A percentile compares a stretch with the other conserved stretches of the same genome.
Conservation (phyloP, 202 grass and related monocot genomes). For the Schoenoplectus triqueter region DNA sequence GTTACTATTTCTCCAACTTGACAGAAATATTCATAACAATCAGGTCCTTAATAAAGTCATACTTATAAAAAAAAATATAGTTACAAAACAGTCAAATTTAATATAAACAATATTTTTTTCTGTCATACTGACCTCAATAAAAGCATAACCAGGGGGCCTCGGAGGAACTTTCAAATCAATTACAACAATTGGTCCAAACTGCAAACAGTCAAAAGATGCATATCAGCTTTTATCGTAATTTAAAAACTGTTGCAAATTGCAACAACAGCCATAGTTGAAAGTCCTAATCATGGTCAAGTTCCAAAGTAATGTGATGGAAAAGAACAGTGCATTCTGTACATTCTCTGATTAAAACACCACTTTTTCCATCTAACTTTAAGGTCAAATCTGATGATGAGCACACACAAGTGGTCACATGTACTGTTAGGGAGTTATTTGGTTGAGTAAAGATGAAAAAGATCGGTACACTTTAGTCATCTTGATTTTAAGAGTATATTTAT, state of each 20-base stretch:
- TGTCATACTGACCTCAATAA: conserved; percentile 70
- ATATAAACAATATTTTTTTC: conserved; percentile 8
- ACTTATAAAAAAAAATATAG: no score
- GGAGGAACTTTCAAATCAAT: conserved; percentile 98
- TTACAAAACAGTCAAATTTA: neutral
- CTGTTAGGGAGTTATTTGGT: neutral
- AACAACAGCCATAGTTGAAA: neutral
- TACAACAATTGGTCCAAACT: conserved; percentile 95
- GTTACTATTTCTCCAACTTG: neutral
- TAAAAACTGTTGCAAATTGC: neutral
- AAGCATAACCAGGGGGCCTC: conserved; percentile 94
- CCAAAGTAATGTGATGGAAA: neutral
- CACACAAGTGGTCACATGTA: neutral
- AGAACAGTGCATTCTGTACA: neutral
- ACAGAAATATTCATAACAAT: conserved; percentile 8
- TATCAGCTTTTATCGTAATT: conserved; percentile 4
- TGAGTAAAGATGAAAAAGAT: neutral
- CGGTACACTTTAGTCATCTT: neutral
- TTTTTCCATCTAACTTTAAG: neutral
- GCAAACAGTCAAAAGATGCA: conserved; percentile 31
- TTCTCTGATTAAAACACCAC: neutral
- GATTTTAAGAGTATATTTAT: neutral
- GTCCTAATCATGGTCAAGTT: neutral
- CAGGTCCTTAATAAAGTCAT: neutral
- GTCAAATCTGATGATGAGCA: neutral